These are phyloP conservation scores for Debaryomyces coudertii DNA, from an alignment of 1,139 yeast species.

Conservation along the genomic window DNA sequence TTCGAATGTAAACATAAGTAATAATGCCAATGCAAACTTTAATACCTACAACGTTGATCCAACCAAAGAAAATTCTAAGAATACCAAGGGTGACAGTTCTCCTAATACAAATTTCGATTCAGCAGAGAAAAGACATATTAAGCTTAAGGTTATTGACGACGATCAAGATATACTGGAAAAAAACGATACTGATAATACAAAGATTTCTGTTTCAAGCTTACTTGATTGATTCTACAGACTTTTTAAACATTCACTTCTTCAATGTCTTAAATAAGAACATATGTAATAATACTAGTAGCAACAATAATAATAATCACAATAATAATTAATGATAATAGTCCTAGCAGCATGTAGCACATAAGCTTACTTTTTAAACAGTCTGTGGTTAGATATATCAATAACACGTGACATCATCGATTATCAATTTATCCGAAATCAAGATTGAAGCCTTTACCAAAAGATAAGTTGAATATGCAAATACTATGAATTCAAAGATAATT, in stretches of 20 bases:
- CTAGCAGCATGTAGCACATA: neutral
- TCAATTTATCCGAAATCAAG: neutral
- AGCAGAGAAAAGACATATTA: neutral
- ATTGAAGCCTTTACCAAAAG: neutral
- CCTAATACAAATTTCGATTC: neutral
- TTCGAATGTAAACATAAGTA: neutral
- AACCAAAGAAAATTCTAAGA: neutral
- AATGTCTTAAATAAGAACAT: conserved; percentile 3
- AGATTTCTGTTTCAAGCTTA: conserved; percentile 28
- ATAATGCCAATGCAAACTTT: neutral
- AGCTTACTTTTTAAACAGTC: too few relatives aligned
- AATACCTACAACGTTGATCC: neutral
- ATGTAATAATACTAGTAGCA: neutral
- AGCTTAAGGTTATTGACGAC: neutral
- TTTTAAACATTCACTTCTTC: conserved; percentile 7
- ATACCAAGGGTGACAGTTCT: neutral
- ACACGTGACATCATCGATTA: neutral
- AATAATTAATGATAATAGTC: neutral
- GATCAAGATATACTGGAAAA: conserved; percentile 1
- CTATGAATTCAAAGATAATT: conserved; percentile 12
- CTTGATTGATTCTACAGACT: conserved; percentile 22
- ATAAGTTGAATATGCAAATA: neutral
- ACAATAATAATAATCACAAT: neutral
- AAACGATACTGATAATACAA: conserved; percentile 15
- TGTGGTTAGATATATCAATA: too few relatives aligned